phyloP scores from a whole-genome alignment of 2,329 filamentous ascomycete genomes.

The Cryoendolithus antarcticus region DNA sequence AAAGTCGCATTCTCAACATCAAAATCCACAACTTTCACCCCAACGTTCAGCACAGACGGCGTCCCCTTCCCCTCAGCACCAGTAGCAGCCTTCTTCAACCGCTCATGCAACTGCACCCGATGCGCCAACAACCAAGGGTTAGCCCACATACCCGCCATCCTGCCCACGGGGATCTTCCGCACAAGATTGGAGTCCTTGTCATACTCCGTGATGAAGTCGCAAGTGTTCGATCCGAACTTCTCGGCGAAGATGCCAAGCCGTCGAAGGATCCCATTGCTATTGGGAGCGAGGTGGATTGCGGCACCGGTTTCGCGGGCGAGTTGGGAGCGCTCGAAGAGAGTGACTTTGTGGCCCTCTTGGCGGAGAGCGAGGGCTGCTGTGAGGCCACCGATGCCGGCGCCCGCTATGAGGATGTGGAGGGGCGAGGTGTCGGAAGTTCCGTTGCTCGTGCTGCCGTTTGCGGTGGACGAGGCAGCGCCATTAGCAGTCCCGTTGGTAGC shows the following conservation, averaged over 20 bases:
- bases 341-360: slow-evolving; percentile 39
- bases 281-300: slow-evolving; percentile 51
- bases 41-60: slow-evolving; percentile 13
- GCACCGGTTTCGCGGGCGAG: slow-evolving; percentile 47
- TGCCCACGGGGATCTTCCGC: slow-evolving; percentile 5
- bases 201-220: slow-evolving; percentile 9
- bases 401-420: slow-evolving; percentile 1
- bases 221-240: slow-evolving; percentile 8
- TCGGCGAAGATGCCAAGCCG: slow-evolving; percentile 12
- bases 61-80: slow-evolving; percentile 12
- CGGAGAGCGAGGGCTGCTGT: slow-evolving; percentile 42
- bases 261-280: slow-evolving; percentile 45
- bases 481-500: too few species aligned
- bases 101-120: slow-evolving; percentile 19
- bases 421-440: neutral
- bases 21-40: slow-evolving; percentile 13
- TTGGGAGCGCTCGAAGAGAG: slow-evolving; percentile 43
- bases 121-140: slow-evolving; percentile 21
- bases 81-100: slow-evolving; percentile 14
- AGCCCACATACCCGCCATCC: slow-evolving; percentile 12
- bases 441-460: too few species aligned
- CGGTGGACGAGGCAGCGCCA: too few species aligned
- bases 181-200: slow-evolving; percentile 5
- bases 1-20: slow-evolving; percentile 15
- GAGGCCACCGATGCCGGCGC: slow-evolving; percentile 40